Conservation (phyloP, 1,139 yeast species). For the Candida neerlandica region DNA sequence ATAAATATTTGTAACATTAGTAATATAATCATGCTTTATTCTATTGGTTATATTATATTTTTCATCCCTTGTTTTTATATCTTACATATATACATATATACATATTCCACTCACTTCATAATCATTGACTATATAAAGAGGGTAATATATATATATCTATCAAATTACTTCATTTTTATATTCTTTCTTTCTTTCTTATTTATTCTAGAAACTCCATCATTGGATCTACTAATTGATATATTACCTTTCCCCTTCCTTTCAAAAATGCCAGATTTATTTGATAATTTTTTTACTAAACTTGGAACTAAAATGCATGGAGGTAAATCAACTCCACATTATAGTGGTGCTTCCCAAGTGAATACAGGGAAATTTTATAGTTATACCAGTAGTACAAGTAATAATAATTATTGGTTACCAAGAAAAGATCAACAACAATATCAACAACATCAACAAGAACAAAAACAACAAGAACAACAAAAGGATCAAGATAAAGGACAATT, state of each 20-base stretch:
- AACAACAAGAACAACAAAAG: too few relatives aligned
- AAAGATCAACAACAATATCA: not conserved
- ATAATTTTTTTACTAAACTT: slow-evolving; percentile 39
- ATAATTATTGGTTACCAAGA: slow-evolving; percentile 44
- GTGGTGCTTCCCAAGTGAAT: slow-evolving; percentile 38
- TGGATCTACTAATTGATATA: not conserved
- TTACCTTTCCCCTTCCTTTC: not conserved
- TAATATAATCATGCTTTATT: too few relatives aligned
- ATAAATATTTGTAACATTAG: too few relatives aligned
- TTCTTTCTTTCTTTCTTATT: too few relatives aligned
- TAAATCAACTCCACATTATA: slow-evolving; percentile 32
- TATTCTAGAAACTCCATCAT: not conserved
- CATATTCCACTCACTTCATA: too few relatives aligned
- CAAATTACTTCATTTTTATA: too few relatives aligned
- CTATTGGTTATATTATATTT: too few relatives aligned
- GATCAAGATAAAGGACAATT: not conserved
- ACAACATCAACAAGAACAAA: not conserved
- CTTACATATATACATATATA: too few relatives aligned
- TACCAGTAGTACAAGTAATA: slow-evolving; percentile 39
- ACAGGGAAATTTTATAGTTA: slow-evolving; percentile 42
- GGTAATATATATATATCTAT: too few relatives aligned
- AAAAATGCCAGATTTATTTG: slow-evolving; percentile 48
- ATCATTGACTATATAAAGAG: too few relatives aligned
- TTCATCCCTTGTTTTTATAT: too few relatives aligned
- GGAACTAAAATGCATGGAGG: slow-evolving; percentile 39